Conservation (phyloP, 805 yeast species). For the Yamadazyma sp. region DNA sequence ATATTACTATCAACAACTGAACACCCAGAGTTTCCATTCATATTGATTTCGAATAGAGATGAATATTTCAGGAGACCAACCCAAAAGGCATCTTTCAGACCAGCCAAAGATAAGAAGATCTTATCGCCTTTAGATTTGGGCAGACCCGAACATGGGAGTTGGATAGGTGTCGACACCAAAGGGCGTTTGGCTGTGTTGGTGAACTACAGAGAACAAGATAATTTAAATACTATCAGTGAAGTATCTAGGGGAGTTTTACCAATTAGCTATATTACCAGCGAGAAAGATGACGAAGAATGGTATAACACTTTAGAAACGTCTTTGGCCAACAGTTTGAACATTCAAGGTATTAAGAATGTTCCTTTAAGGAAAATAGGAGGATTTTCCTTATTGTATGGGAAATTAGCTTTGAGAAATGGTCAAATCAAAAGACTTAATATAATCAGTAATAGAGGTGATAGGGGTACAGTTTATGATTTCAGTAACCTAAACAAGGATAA, state of each 20-base stretch:
- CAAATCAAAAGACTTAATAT: slow-evolving; percentile 37
- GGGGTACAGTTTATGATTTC: slow-evolving; percentile 29
- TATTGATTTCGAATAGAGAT: slow-evolving; percentile 81
- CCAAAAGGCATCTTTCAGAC: slow-evolving; percentile 42
- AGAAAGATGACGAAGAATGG: slow-evolving; percentile 44
- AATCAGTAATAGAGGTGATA: slow-evolving; percentile 49
- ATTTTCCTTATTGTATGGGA: slow-evolving; percentile 59
- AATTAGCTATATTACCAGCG: slow-evolving; percentile 38
- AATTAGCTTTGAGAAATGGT: slow-evolving; percentile 24
- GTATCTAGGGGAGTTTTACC: slow-evolving; percentile 56
- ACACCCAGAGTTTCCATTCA: slow-evolving; percentile 72
- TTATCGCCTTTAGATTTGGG: slow-evolving; percentile 75
- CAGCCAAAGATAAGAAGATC: slow-evolving; percentile 34
- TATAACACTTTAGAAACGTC: slow-evolving; percentile 23
- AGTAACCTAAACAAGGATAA: slow-evolving; percentile 16
- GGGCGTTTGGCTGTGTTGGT: slow-evolving; percentile 72
- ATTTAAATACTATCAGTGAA: slow-evolving; percentile 23
- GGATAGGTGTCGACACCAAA: slow-evolving; percentile 71
- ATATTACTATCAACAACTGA: slow-evolving; percentile 63
- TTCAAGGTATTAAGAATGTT: slow-evolving; percentile 7
- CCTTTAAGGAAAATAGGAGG: slow-evolving; percentile 50
- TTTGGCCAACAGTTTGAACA: slow-evolving; percentile 9
- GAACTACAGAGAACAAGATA: slow-evolving; percentile 58
- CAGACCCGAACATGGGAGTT: slow-evolving; percentile 76
- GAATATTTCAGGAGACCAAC: slow-evolving; percentile 80